Base-by-base conservation (phyloP, 2,329 filamentous ascomycete species). In the Macrophomina phaseolina region DNA sequence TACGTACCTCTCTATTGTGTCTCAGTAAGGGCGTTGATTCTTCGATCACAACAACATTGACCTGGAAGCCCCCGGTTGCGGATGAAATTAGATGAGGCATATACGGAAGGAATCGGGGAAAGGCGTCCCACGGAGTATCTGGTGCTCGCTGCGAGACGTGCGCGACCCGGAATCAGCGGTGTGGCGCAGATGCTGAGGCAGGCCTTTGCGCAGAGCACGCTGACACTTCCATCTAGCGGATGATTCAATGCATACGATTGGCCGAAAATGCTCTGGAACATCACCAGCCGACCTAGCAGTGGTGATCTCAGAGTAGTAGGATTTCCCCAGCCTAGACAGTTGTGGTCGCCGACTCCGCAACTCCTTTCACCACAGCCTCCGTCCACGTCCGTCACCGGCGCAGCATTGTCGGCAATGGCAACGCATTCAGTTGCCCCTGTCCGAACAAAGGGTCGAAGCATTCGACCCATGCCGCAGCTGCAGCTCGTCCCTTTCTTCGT, bases 21-120 rank as follows among this genome's bases (percentile, higher is more conserved):
- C 58, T 62, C 58, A 62, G 42, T 48, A 62, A 62, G 58, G 58
- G 58, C 32, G 58, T 12, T 11, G 58, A 28, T 28, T 45, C n/a
- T 45, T 49, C 45, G 34, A 40, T 14, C 14, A 38, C 34, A n/a
- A 61, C 34, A 18, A 16, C 12, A 6, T 5, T 5, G 28, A 34
- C 16, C 32, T 38, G 52, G 52, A n/a, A 23, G 34, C 32, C 52
- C 23, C 52, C 52, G 52, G 52, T 38, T 55, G 52, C 52, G 23
- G 52, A 55, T 23, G 52, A 55, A 40, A 55, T 62, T 30, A 38
- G 32, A n/a, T 38, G 52, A 23, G 52, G 52, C n/a, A 55, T 18
- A 62, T 49, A 40, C 58, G 58, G 45, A 36, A 49, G 45, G 42
- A 38, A 28, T 49, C 58, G 42, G 42, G 28, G 30, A 49, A 38